A percentile compares a stretch with the other conserved stretches of the same genome.
Evolutionary conservation across 208 protist species (phyloP).

Genomic region (Naegleria fowleri): DNA sequence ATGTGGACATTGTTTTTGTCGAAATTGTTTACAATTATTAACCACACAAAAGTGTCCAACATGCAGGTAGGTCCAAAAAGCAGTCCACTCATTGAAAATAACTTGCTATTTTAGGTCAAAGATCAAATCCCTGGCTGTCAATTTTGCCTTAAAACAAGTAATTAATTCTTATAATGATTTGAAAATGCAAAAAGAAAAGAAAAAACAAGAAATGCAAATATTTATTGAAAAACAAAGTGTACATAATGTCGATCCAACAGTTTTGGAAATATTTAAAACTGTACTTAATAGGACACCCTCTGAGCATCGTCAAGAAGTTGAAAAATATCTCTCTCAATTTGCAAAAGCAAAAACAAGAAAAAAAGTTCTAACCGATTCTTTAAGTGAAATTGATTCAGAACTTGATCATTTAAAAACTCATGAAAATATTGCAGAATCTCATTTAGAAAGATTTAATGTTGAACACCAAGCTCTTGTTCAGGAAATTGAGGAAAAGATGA

Average conservation of each 20-base stretch:
- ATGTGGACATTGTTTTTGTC: not conserved
- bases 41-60: not conserved
- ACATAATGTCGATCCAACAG: not conserved
- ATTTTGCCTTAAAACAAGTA: not conserved
- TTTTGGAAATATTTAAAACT: not conserved
- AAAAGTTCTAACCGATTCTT: not conserved
- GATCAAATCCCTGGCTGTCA: not conserved
- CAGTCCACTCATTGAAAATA: no score
- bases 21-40: not conserved
- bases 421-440: not conserved
- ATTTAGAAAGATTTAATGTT: not conserved
- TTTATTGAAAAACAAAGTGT: no score
- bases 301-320: not conserved
- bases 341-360: not conserved
- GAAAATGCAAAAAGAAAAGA: not conserved
- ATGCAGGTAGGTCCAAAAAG: not conserved
- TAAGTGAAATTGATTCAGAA: not conserved
- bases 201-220: not conserved
- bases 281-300: not conserved
- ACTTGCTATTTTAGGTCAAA: not conserved
- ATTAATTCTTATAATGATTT: not conserved
- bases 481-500: slow-evolving; percentile 2
- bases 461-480: not conserved
- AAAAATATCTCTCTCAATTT: not conserved
- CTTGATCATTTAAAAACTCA: not conserved